Percentiles rank a stretch among this genome's conserved stretches.
Conservation (phyloP, 2,329 filamentous ascomycete genomes). For the Immersiporthe knoxdaviesiana region DNA sequence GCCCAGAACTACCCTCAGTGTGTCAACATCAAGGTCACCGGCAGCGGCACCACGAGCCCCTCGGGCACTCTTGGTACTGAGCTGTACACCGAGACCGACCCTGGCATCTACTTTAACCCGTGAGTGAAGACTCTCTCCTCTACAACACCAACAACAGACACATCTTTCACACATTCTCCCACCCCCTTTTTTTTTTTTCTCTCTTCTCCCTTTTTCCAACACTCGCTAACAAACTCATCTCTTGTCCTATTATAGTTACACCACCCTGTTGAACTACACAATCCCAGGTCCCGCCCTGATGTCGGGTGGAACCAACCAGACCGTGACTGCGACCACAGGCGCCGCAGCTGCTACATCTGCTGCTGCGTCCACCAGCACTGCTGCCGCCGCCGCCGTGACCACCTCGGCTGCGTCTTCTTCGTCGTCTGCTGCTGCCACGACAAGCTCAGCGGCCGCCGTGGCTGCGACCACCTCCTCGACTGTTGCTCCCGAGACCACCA, state of each 20-base stretch:
- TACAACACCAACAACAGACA: no score
- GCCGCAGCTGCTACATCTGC: not conserved
- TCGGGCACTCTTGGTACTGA: constrained; percentile 35
- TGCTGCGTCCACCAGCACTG: not conserved
- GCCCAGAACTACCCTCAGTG: constrained; percentile 55
- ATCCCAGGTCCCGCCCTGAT: constrained; percentile 37
- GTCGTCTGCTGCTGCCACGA: not conserved
- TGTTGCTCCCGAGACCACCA: not conserved
- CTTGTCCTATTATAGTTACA: constrained; percentile 23
- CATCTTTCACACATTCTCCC: no score
- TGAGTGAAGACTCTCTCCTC: not conserved
- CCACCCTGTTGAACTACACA: constrained; percentile 32
- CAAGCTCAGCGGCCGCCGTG: not conserved
- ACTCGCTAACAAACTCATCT: not conserved
- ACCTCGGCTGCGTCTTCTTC: not conserved
- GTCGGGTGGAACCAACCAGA: constrained; percentile 9
- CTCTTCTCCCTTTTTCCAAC: no score
- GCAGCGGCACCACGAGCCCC: constrained; percentile 39
- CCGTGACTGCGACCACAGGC: constrained; percentile 12
- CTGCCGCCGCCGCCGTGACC: constrained; percentile 5
- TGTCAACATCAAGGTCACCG: constrained; percentile 48
- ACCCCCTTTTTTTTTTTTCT: not conserved
- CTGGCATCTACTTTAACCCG: constrained; percentile 37
- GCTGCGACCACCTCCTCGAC: not conserved
- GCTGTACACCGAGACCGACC: constrained; percentile 33